A percentile compares a stretch with the other conserved stretches of the same genome.
These are phyloP conservation scores for Coffea canephora DNA, from an alignment of 257 asterid species.

Conservation along the genomic window DNA sequence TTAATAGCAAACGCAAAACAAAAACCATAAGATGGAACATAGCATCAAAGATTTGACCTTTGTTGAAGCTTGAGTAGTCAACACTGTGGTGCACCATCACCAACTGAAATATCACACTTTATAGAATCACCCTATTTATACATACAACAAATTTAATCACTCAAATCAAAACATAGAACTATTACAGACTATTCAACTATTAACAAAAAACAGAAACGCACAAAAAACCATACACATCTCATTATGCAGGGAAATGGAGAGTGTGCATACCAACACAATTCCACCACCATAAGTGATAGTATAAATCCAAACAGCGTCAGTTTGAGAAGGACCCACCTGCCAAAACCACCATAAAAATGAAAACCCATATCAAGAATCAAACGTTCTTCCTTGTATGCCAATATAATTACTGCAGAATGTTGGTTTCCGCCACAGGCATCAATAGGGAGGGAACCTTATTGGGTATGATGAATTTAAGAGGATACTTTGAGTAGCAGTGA, in stretches of 20 bases:
- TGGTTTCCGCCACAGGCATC: not conserved
- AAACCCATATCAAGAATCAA: not conserved
- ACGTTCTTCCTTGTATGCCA: not conserved
- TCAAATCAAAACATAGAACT: not conserved
- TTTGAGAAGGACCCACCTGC: constrained; percentile 68
- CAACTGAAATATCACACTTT: constrained; percentile 53
- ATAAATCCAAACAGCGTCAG: constrained; percentile 95
- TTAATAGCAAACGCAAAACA: no score
- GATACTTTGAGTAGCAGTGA: constrained; percentile 74
- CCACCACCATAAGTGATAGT: constrained; percentile 93
- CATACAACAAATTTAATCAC: not conserved
- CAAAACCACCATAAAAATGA: not conserved
- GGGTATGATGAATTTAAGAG: constrained; percentile 87
- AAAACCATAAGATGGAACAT: not conserved
- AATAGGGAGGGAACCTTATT: constrained; percentile 47
- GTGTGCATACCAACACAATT: constrained; percentile 65
- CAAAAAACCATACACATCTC: not conserved
- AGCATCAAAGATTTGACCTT: constrained; percentile 48
- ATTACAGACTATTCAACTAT: not conserved
- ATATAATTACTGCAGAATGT: not conserved
- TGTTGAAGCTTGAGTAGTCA: constrained; percentile 97
- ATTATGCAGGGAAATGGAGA: not conserved
- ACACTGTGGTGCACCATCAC: constrained; percentile 72
- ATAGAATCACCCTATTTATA: constrained; percentile 69
- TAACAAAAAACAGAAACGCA: not conserved